Base-by-base conservation (phyloP, 2,329 filamentous ascomycete genomes). In the Colletotrichum scovillei region DNA sequence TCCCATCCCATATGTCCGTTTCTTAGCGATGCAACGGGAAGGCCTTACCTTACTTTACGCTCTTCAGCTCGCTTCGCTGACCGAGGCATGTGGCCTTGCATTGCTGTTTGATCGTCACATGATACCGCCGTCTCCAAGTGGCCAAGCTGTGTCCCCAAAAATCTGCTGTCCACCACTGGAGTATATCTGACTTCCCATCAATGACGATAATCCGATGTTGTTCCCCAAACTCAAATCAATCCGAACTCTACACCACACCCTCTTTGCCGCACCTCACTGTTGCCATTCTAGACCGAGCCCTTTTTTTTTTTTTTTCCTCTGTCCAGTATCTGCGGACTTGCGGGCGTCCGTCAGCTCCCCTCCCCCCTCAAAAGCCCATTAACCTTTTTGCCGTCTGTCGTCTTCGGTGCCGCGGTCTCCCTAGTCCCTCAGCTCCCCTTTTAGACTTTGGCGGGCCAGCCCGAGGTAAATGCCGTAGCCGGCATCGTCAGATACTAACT, bases 201-300 rank as follows among this genome's bases (percentile, higher is more conserved):
- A 59, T 63, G 70, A 70, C 26, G 52, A 60, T 49, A 22, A 70
- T 73, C 71, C 71, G 55, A 71, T 71, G 49, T 73, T 56, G 46
- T n/a, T 52, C 26, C 26, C 24, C n/a, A 53, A 38, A 73, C 67
- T 64, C 67, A 73, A 63, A 59, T 52, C 16, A 73, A 70, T 73
- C 71, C 67, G 71, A 73, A 73, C 71, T 73, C 59, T 49, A 28
- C 56, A 60, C 3, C 24, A 32, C 26, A 69, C 53, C 32, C 53
- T 16, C 12, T 46, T 9, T 14, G 7, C 16, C 22, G 8, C 22
- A 16, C 32, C 59, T 57, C n/a, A 9, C 49, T 30, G 8, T 6
- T n/a, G 24, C 3, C 19, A 72, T 62, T 57, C 60, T 52, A 65
- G 70, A 56, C 60, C 35, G 32, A 26, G 58, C 58, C 22, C 59